Evolutionary conservation across 23 red algal genomes (phyloP).

Genomic region (Porphyridium purpureum): DNA sequence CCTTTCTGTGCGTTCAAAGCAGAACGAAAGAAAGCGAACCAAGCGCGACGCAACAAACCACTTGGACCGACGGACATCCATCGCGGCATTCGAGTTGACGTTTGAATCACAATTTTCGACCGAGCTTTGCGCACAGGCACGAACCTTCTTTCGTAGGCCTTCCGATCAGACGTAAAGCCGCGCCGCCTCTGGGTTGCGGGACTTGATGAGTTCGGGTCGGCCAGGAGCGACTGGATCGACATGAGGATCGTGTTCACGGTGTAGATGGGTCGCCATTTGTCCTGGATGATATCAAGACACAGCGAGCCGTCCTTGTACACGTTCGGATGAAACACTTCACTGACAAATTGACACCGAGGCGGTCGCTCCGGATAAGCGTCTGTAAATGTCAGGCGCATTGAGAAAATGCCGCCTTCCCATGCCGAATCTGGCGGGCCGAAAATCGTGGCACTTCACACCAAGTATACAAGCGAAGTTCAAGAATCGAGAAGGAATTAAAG

Average conservation of each 20-base stretch:
- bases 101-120: no score
- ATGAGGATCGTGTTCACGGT: slow-evolving; percentile 13
- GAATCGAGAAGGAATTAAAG: no score
- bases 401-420: slow-evolving; percentile 10
- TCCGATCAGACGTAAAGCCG: slow-evolving; percentile 3
- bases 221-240: slow-evolving; percentile 4
- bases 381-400: slow-evolving; percentile 13
- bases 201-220: slow-evolving; percentile 5
- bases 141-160: not conserved
- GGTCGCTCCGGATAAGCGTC: slow-evolving; percentile 11
- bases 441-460: slow-evolving; percentile 18
- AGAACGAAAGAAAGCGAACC: no score
- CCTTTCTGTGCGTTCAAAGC: no score
- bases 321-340: slow-evolving; percentile 15
- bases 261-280: slow-evolving; percentile 16
- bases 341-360: slow-evolving; percentile 6
- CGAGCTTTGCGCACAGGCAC: no score
- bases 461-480: no score
- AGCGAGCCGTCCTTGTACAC: slow-evolving; percentile 10
- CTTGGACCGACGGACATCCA: no score
- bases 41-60: no score
- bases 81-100: no score
- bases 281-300: slow-evolving; percentile 25
- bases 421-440: slow-evolving; percentile 7
- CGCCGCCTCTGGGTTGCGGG: slow-evolving; percentile 2